Evolutionary conservation across 2,329 filamentous ascomycete species (phyloP).

Genomic region (Neonectria hederae): DNA sequence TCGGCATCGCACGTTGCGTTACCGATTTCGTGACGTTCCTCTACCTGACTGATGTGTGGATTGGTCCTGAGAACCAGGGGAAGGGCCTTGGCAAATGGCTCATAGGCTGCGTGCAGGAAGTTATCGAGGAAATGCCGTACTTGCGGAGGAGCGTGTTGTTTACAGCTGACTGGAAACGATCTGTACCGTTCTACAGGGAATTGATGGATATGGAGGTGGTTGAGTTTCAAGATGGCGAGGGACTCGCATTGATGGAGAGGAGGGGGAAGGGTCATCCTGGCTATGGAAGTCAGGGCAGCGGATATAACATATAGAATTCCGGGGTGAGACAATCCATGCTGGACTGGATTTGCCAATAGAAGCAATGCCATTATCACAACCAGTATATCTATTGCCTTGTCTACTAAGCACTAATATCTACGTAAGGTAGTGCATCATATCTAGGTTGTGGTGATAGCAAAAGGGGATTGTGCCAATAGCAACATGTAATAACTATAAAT

Average conservation of each 20-base stretch:
- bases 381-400: no score
- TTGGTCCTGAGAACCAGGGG: constrained; percentile 63
- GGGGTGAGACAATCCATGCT: neutral
- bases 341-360: neutral
- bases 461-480: no score
- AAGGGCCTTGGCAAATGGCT: constrained; percentile 70
- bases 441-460: no score
- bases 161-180: constrained; percentile 48
- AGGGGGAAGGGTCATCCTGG: constrained; percentile 38
- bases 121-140: constrained; percentile 60
- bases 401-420: no score
- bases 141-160: constrained; percentile 64
- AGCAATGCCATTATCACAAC: no score
- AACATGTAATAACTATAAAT: neutral
- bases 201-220: constrained; percentile 45
- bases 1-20: constrained; percentile 58
- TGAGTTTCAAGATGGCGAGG: constrained; percentile 31
- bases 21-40: constrained; percentile 73
- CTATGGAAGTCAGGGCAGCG: constrained; percentile 22
- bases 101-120: constrained; percentile 64
- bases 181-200: constrained; percentile 47
- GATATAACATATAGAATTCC: constrained; percentile 8
- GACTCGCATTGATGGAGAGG: constrained; percentile 41
- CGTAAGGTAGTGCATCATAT: no score
- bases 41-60: constrained; percentile 71